Evolutionary conservation across 257 asterid species (phyloP).

Genomic region (Nicotiana sylvestris): DNA sequence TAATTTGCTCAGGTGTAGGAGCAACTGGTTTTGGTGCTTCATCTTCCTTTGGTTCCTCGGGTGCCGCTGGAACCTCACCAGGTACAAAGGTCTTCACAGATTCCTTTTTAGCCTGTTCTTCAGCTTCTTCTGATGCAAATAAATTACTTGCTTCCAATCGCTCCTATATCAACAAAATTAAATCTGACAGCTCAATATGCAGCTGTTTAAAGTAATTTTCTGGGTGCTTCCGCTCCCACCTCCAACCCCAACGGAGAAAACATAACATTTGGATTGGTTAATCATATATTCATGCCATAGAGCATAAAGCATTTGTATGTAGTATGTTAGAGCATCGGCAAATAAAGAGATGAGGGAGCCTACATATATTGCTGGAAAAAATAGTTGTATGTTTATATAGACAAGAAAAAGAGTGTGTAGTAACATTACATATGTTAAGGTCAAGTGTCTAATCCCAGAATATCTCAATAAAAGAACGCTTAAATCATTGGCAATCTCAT

Average conservation of each 20-base stretch:
- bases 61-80: conserved; percentile 52
- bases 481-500: background rate
- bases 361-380: background rate
- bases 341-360: background rate
- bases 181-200: background rate
- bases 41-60: conserved; percentile 63
- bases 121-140: conserved; percentile 92
- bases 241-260: background rate
- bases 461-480: background rate
- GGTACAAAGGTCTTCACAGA: conserved; percentile 78
- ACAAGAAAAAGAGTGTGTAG: background rate
- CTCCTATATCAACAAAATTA: conserved; percentile 48
- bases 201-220: background rate
- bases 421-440: background rate
- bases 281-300: background rate
- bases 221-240: background rate
- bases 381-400: background rate
- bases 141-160: conserved; percentile 75
- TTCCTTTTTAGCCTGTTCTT: conserved; percentile 77
- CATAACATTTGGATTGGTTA: background rate
- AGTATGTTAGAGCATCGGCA: background rate
- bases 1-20: conserved; percentile 93
- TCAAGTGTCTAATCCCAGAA: background rate
- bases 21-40: conserved; percentile 65
- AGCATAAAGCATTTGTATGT: no score